These are phyloP conservation scores for Sclerotinia borealis DNA, from an alignment of 2,329 filamentous ascomycete genomes.

Conservation along the genomic window DNA sequence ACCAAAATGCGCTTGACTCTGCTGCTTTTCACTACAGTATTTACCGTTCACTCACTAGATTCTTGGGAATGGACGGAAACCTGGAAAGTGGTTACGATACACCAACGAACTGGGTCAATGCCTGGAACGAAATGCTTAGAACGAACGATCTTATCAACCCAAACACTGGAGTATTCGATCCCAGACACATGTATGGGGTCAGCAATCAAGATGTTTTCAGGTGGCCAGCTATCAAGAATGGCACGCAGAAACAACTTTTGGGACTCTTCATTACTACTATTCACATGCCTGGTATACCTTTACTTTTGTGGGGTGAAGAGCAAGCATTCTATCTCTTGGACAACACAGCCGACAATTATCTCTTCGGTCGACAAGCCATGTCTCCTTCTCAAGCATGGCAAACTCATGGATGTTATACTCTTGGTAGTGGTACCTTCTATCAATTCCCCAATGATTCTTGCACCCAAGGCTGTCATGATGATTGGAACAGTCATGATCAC, in stretches of 20 bases:
- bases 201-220: slow-evolving; percentile 62
- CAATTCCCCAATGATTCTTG: slow-evolving; percentile 51
- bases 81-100: slow-evolving; percentile 48
- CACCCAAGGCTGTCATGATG: slow-evolving; percentile 49
- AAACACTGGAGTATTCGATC: slow-evolving; percentile 55
- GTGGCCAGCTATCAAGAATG: slow-evolving; percentile 54
- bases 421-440: slow-evolving; percentile 51
- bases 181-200: slow-evolving; percentile 57
- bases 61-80: slow-evolving; percentile 52
- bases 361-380: slow-evolving; percentile 60
- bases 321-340: slow-evolving; percentile 60
- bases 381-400: slow-evolving; percentile 57
- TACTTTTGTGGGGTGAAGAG: slow-evolving; percentile 59
- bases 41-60: slow-evolving; percentile 57
- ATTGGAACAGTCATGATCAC: slow-evolving; percentile 52
- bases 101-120: slow-evolving; percentile 45
- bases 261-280: slow-evolving; percentile 54
- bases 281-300: slow-evolving; percentile 54
- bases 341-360: slow-evolving; percentile 57
- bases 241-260: slow-evolving; percentile 50
- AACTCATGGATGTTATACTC: slow-evolving; percentile 56
- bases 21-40: slow-evolving; percentile 59
- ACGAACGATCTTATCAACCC: slow-evolving; percentile 56
- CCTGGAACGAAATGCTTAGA: slow-evolving; percentile 49
- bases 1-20: slow-evolving; percentile 49